These are phyloP conservation scores for Pseudisothecium myosuroides DNA, from an alignment of 225 moss, liverwort and hornwort genomes.

Conservation along the genomic window DNA sequence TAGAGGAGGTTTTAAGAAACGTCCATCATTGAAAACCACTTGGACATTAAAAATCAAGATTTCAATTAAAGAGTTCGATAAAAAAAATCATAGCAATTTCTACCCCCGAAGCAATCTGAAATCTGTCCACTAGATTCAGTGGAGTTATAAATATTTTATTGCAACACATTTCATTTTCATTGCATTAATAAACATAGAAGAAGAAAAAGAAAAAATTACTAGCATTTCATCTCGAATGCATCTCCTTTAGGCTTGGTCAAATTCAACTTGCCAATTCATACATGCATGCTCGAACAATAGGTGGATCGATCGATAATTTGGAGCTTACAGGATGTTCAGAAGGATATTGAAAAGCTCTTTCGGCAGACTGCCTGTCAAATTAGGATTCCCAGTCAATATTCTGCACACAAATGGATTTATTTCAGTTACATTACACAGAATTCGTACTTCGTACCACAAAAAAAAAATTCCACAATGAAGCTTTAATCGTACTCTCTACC, in stretches of 20 bases:
- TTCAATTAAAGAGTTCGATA: background rate
- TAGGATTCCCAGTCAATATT: background rate
- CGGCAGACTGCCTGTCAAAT: background rate
- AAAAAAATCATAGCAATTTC: background rate
- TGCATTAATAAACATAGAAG: background rate
- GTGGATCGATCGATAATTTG: background rate
- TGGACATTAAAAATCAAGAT: background rate
- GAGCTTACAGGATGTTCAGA: constrained; percentile 8
- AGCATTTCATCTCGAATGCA: background rate
- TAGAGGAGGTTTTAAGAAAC: background rate
- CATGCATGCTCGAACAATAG: background rate
- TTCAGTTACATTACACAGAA: background rate
- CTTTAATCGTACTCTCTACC: background rate
- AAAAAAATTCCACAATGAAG: background rate
- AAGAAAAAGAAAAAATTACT: background rate
- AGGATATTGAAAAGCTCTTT: background rate
- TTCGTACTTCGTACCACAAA: background rate
- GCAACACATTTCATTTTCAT: background rate
- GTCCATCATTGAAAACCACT: too few relatives aligned
- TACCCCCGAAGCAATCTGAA: background rate
- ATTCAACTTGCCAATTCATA: background rate
- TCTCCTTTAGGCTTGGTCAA: background rate
- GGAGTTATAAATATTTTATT: background rate
- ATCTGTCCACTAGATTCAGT: background rate
- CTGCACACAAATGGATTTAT: background rate